Percentiles rank a stretch among this genome's conserved stretches.
These are phyloP conservation scores for Rhododendron henanense DNA, from an alignment of 148 eudicot species.

Conservation along the genomic window DNA sequence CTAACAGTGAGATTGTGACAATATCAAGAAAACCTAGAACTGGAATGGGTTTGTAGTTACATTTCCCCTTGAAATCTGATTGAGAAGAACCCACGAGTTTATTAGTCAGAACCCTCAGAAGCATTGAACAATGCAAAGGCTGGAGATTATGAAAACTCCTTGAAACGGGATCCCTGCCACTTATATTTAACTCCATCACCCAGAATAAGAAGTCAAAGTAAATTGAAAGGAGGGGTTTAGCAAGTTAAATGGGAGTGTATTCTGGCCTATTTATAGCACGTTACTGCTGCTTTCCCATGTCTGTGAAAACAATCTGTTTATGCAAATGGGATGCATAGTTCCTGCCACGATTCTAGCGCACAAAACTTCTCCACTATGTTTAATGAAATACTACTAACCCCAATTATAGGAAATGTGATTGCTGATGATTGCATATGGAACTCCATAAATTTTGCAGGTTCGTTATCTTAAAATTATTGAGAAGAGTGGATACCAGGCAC, in stretches of 20 bases:
- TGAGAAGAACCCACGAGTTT: not conserved
- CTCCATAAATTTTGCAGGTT: conserved; percentile 30
- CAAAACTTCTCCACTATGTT: not conserved
- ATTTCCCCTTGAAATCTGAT: not conserved
- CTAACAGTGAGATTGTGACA: not conserved
- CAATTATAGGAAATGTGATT: not conserved
- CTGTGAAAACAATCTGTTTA: not conserved
- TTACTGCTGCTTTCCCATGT: not conserved
- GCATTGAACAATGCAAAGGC: not conserved
- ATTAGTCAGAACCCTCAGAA: not conserved
- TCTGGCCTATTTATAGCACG: not conserved
- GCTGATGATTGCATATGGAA: not conserved
- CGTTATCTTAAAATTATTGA: conserved; percentile 35
- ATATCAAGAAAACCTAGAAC: not conserved
- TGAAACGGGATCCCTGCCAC: not conserved
- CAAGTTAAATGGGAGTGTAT: not conserved
- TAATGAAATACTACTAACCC: not conserved
- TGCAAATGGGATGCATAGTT: not conserved
- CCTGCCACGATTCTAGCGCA: not conserved
- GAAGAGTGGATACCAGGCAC: conserved; percentile 1
- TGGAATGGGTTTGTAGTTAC: not conserved
- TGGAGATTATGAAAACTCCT: not conserved
- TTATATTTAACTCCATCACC: not conserved
- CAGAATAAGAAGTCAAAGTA: not conserved
- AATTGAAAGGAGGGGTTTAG: not conserved